Base-by-base conservation (phyloP, 306 rosid species). In the Ceratonia siliqua region DNA sequence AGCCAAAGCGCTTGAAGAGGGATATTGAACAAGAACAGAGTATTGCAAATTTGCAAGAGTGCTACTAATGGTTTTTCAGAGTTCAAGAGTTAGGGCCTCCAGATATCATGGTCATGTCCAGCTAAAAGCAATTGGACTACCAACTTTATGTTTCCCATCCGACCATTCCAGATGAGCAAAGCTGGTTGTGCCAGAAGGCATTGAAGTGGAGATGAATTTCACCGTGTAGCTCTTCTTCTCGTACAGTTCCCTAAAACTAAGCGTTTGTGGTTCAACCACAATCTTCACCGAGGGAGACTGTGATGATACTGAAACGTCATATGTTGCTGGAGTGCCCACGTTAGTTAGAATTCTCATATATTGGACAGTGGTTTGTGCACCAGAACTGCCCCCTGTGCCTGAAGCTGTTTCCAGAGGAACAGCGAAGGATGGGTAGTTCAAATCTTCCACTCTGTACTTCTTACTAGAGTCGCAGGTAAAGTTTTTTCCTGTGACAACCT, bases 371-470 rank as follows among this genome's bases (percentile, higher is more conserved):
- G 52, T 83, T 33, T 85, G 54, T 21, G 58, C 81, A 3, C 64
- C 66, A 35, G 72, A 30, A 48, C 89, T 86, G 28, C 85, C 96
- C 12, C 77, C 73, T 65, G 1, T 10, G 62, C 82, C 91, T 41
- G 88, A 82, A 63, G 89, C 75, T n/a, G 89, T 80, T 57, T 79
- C 77, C 46, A 91, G 82, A n/a, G 89, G 86, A 82, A 91, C 96
- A 8, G 94, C 85, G 50, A 94, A 94, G 55, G 98, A 91, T 10
- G 98, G 98, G 78, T 94, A 94, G 57, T 94, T 94, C 27, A 91
- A 80, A 83, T 94, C 87, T 70, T 82, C 83, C 74, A 88, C 83
- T 74, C 84, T 88, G 86, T 94, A 88, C 11, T 33, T 70, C 38
- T 85, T 91, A 41, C 76, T 83, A 39, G 82, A 56, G 62, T 75